Evolutionary conservation across 1,284 basidiomycete genomes (phyloP).

Genomic region (Grifola frondosa): DNA sequence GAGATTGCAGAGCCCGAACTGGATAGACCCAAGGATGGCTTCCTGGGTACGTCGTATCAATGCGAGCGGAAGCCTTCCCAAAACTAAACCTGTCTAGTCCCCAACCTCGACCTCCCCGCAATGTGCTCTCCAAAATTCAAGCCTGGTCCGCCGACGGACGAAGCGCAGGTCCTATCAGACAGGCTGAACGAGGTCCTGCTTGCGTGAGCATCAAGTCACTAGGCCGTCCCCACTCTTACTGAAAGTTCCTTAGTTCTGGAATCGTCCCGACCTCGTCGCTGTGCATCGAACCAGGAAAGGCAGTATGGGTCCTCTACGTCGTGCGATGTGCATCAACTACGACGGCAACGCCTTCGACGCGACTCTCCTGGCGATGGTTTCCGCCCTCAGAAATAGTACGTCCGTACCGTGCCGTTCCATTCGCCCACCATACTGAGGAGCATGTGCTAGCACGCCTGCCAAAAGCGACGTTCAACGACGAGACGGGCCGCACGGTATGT

Average conservation of each 20-base stretch:
- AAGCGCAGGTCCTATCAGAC: slow-evolving; percentile 87
- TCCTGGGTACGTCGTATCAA: slow-evolving; percentile 60
- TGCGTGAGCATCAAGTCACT: slow-evolving; percentile 47
- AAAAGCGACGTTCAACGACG: slow-evolving; percentile 70
- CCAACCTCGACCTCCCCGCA: slow-evolving; percentile 89
- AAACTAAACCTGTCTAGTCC: slow-evolving; percentile 62
- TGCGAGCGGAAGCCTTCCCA: too few relatives aligned
- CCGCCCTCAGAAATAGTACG: slow-evolving; percentile 84
- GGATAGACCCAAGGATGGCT: slow-evolving; percentile 73
- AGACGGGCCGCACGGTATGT: slow-evolving; percentile 66
- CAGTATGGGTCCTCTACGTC: slow-evolving; percentile 91
- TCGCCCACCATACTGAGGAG: neutral
- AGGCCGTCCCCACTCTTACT: neutral
- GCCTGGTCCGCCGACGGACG: slow-evolving; percentile 89
- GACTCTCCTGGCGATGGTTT: slow-evolving; percentile 82
- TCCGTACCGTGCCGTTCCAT: slow-evolving; percentile 9
- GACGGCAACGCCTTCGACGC: slow-evolving; percentile 97
- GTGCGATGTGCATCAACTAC: slow-evolving; percentile 93
- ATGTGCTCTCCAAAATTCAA: slow-evolving; percentile 93
- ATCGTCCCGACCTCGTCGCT: slow-evolving; percentile 68
- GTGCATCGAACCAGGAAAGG: slow-evolving; percentile 77
- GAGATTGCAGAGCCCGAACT: slow-evolving; percentile 89
- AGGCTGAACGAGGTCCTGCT: slow-evolving; percentile 75
- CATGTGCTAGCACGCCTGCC: slow-evolving; percentile 84
- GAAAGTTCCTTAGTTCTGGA: slow-evolving; percentile 52